These are phyloP conservation scores for Camelina neglecta DNA, from an alignment of 345 rosid species.

Conservation along the genomic window DNA sequence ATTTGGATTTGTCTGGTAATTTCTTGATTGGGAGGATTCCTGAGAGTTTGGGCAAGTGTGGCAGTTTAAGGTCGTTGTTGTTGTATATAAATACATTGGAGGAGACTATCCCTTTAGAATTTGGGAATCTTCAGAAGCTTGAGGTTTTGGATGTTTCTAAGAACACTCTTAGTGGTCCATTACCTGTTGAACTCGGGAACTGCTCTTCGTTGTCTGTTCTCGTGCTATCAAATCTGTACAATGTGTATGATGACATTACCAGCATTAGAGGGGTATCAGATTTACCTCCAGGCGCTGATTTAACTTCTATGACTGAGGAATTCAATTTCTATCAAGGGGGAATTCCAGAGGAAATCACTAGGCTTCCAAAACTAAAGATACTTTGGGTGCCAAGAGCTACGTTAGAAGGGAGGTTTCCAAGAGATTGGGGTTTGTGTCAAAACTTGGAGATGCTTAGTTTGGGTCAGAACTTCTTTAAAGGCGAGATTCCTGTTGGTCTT, in stretches of 20 bases:
- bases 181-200: slow-evolving; percentile 79
- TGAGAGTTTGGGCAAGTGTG: slow-evolving; percentile 69
- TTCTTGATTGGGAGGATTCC: slow-evolving; percentile 71
- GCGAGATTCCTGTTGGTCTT: slow-evolving; percentile 58
- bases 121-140: slow-evolving; percentile 76
- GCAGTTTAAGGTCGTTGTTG: slow-evolving; percentile 61
- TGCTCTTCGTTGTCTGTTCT: slow-evolving; percentile 72
- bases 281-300: slow-evolving; percentile 44
- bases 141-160: slow-evolving; percentile 88
- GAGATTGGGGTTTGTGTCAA: slow-evolving; percentile 76
- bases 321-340: slow-evolving; percentile 81
- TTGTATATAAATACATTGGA: slow-evolving; percentile 76
- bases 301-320: slow-evolving; percentile 58
- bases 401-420: slow-evolving; percentile 64
- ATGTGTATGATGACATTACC: slow-evolving; percentile 51
- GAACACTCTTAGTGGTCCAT: slow-evolving; percentile 73
- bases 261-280: slow-evolving; percentile 46
- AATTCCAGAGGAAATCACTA: slow-evolving; percentile 61
- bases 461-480: slow-evolving; percentile 72
- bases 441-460: slow-evolving; percentile 81
- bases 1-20: slow-evolving; percentile 88
- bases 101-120: slow-evolving; percentile 67
- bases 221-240: slow-evolving; percentile 69
- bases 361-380: slow-evolving; percentile 71
- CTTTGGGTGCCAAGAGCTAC: slow-evolving; percentile 91